These are phyloP conservation scores for Cryptococcus wingfieldii DNA, from an alignment of 1,284 basidiomycete genomes.

Conservation along the genomic window DNA sequence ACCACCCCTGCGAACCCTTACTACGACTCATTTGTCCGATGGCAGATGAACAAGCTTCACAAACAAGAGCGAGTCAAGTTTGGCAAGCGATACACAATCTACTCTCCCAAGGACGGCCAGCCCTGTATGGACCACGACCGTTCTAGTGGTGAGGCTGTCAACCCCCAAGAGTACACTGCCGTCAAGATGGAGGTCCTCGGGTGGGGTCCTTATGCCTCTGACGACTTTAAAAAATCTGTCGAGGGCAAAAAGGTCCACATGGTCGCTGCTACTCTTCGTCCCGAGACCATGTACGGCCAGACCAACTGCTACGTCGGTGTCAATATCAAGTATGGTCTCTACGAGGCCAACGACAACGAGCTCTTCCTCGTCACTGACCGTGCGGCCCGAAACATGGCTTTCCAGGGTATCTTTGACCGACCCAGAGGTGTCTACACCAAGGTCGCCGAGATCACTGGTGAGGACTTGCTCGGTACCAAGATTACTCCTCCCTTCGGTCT, in stretches of 20 bases:
- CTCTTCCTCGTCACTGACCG: conserved; percentile 87
- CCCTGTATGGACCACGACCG: conserved; percentile 99
- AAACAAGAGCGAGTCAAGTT: conserved; percentile 89
- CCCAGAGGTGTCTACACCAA: conserved; percentile 68
- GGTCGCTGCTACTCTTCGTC: conserved; percentile 91
- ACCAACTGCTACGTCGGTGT: conserved; percentile 97
- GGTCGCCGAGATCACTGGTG: conserved; percentile 70
- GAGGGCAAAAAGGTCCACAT: conserved; percentile 77
- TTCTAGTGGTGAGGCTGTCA: conserved; percentile 87
- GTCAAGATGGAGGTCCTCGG: conserved; percentile 91
- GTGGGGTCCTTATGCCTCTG: conserved; percentile 62
- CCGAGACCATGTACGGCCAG: conserved; percentile 99
- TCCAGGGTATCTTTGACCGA: conserved; percentile 73
- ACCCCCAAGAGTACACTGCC: conserved; percentile 93
- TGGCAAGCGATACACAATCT: conserved; percentile 97
- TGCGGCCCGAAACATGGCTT: conserved; percentile 95
- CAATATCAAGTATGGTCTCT: conserved; percentile 86
- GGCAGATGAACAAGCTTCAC: conserved; percentile 96
- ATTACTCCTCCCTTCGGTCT: conserved; percentile 83
- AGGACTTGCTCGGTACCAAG: conserved; percentile 80
- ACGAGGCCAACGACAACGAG: conserved; percentile 74
- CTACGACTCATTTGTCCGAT: conserved; percentile 94
- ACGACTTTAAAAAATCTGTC: conserved; percentile 62
- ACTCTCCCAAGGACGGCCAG: conserved; percentile 98
- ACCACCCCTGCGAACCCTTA: conserved; percentile 94